These are phyloP conservation scores for Tulasnella sp. DNA, from an alignment of 768 basidiomycete species.

Conservation along the genomic window DNA sequence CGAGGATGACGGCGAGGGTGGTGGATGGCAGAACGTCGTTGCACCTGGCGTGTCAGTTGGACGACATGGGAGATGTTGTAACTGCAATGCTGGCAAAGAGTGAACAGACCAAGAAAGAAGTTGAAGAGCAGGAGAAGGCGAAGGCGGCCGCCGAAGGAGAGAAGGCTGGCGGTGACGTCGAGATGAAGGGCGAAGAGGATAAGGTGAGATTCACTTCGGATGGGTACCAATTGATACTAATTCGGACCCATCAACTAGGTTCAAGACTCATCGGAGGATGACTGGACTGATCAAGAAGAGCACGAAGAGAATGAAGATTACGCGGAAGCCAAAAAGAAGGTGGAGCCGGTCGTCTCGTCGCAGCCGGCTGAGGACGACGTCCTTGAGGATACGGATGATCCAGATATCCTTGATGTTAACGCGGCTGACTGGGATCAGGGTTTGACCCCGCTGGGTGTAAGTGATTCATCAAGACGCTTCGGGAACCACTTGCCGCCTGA, in stretches of 20 bases:
- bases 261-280: conserved; percentile 11
- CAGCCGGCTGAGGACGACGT: conserved; percentile 22
- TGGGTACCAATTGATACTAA: background rate
- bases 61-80: conserved; percentile 28
- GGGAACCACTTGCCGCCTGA: background rate
- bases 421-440: conserved; percentile 49
- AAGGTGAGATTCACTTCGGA: conserved; percentile 13
- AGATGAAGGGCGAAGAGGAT: conserved; percentile 22
- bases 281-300: background rate
- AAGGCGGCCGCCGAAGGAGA: conserved; percentile 16
- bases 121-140: conserved; percentile 22
- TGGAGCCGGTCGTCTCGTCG: background rate
- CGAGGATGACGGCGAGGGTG: conserved; percentile 44
- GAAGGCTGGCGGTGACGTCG: background rate
- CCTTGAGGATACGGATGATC: conserved; percentile 41
- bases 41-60: conserved; percentile 45
- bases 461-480: conserved; percentile 27
- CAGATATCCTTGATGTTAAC: conserved; percentile 48
- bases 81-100: conserved; percentile 44
- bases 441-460: conserved; percentile 41
- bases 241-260: conserved; percentile 16
- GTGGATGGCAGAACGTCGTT: conserved; percentile 47
- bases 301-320: conserved; percentile 14
- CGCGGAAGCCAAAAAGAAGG: conserved; percentile 35
- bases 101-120: conserved; percentile 26